These are phyloP conservation scores for Pelargonium myrrhifolium DNA, from an alignment of 441 rosid genomes.

Conservation along the genomic window DNA sequence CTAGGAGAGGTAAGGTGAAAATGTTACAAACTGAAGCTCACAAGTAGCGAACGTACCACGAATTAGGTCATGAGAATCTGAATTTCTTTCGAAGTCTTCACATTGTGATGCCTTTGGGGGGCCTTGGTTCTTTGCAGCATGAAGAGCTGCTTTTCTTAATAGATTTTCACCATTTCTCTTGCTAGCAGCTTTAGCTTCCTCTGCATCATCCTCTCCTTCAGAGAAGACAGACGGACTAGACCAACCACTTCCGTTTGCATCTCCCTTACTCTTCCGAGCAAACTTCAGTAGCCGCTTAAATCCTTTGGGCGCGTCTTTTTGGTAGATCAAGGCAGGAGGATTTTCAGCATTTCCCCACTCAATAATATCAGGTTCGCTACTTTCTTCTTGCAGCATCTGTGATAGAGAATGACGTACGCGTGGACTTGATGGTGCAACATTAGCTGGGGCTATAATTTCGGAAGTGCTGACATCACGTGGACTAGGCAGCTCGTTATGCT, in stretches of 20 bases:
- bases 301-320: constrained; percentile 65
- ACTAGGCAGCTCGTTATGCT: constrained; percentile 32
- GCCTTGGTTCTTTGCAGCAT: constrained; percentile 33
- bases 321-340: constrained; percentile 48
- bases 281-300: constrained; percentile 64
- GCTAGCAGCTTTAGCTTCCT: constrained; percentile 40
- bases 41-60: constrained; percentile 26
- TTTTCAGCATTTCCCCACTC: constrained; percentile 75
- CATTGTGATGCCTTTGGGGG: constrained; percentile 24
- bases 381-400: constrained; percentile 75
- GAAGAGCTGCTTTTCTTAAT: constrained; percentile 41
- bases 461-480: constrained; percentile 23
- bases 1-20: neutral
- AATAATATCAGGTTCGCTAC: constrained; percentile 44
- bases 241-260: constrained; percentile 47
- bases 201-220: constrained; percentile 62
- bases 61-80: constrained; percentile 30
- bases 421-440: constrained; percentile 37
- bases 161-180: constrained; percentile 45
- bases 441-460: constrained; percentile 29
- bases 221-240: constrained; percentile 58
- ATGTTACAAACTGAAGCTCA: neutral
- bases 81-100: constrained; percentile 26
- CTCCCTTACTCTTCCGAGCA: constrained; percentile 64
- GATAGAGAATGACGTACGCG: constrained; percentile 62